Conservation (phyloP, 176 grass and related monocot species). For the Eragrostis nindensis region DNA sequence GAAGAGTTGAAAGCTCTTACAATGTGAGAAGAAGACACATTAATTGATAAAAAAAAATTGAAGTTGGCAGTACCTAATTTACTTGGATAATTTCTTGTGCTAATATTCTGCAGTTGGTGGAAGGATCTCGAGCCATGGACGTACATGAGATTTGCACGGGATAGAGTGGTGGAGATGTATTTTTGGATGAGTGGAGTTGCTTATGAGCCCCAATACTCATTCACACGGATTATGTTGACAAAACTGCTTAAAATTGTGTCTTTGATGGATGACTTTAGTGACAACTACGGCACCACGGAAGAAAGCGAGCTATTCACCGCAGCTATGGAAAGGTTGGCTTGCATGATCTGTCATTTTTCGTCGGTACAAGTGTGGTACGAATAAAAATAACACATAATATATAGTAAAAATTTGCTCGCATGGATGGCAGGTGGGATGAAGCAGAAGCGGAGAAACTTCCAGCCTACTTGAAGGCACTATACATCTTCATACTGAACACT, state of each 20-base stretch:
- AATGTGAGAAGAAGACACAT: conserved; percentile 1
- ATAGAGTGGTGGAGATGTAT: conserved; percentile 47
- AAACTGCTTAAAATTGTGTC: conserved; percentile 2
- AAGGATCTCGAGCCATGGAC: conserved; percentile 23
- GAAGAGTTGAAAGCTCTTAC: conserved; percentile 40
- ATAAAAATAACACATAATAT: no score
- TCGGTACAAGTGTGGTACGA: no score
- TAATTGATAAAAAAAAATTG: no score
- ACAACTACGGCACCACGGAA: conserved; percentile 49
- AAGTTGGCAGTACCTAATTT: no score
- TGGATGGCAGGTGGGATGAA: conserved; percentile 38
- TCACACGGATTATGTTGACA: conserved; percentile 33
- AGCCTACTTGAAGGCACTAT: not conserved
- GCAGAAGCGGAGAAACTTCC: not conserved
- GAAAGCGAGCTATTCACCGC: conserved; percentile 47
- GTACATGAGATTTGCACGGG: conserved; percentile 26
- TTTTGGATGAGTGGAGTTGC: conserved; percentile 43
- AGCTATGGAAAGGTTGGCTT: no score
- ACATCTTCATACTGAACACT: not conserved
- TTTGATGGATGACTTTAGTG: conserved; percentile 62
- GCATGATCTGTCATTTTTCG: no score
- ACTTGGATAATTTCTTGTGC: no score
- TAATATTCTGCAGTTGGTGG: conserved; percentile 49
- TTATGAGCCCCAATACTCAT: conserved; percentile 55
- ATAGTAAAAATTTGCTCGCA: no score